Percentiles rank a stretch among this genome's conserved stretches.
Conservation (phyloP, 2,329 filamentous ascomycete genomes). For the Botryosphaeria agaves region DNA sequence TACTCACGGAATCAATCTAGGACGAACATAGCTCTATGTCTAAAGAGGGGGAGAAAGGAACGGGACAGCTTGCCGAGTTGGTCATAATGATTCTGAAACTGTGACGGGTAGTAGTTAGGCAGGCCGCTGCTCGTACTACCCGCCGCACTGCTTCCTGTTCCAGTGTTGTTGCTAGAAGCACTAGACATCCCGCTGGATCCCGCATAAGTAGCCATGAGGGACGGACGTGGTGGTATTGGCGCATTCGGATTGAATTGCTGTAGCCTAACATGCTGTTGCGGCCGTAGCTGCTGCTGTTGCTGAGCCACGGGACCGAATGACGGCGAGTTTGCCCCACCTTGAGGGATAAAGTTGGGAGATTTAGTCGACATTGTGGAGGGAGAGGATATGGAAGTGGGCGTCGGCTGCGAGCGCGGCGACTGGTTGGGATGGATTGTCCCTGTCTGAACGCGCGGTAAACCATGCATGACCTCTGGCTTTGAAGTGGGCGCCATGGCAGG, state of each 20-base stretch:
- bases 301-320: slow-evolving; percentile 37
- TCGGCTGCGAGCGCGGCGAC: slow-evolving; percentile 63
- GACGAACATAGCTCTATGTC: slow-evolving; percentile 44
- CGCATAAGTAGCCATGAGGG: slow-evolving; percentile 10
- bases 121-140: slow-evolving; percentile 18
- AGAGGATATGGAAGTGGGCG: slow-evolving; percentile 67
- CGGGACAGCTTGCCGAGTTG: slow-evolving; percentile 73
- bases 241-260: slow-evolving; percentile 21
- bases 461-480: slow-evolving; percentile 41
- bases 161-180: slow-evolving; percentile 18
- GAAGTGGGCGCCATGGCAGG: slow-evolving; percentile 59
- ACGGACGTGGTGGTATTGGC: slow-evolving; percentile 9
- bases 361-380: slow-evolving; percentile 38
- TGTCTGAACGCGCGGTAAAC: slow-evolving; percentile 21
- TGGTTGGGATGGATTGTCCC: slow-evolving; percentile 27
- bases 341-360: slow-evolving; percentile 43
- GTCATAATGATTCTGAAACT: slow-evolving; percentile 87
- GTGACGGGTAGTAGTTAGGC: slow-evolving; percentile 58
- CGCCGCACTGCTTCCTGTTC: slow-evolving; percentile 16
- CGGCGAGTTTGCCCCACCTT: slow-evolving; percentile 44
- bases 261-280: slow-evolving; percentile 28
- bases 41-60: slow-evolving; percentile 26
- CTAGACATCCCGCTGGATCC: slow-evolving; percentile 18
- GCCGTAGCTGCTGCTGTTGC: slow-evolving; percentile 29
- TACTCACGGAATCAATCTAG: slow-evolving; percentile 49